Conservation (phyloP, 441 rosid genomes). For the Manihot esculenta region DNA sequence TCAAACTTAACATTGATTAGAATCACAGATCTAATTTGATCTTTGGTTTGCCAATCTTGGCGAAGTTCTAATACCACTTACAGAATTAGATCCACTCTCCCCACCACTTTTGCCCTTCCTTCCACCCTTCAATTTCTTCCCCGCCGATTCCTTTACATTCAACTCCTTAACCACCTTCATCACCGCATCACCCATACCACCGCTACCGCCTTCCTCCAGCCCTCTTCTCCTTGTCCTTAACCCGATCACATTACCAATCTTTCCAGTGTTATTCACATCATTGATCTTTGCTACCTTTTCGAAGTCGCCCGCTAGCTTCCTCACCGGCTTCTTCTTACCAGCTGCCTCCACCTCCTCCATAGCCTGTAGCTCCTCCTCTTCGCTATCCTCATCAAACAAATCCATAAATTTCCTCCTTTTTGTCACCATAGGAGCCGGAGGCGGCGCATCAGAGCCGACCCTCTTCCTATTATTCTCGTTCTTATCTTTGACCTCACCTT, state of each 20-base stretch:
- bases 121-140: conserved; percentile 9
- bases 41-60: conserved; percentile 55
- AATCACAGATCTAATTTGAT: conserved; percentile 10
- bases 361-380: conserved; percentile 27
- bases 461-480: conserved; percentile 10
- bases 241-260: not conserved
- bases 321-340: conserved; percentile 32
- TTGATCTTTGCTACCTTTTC: conserved; percentile 51
- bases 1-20: not conserved
- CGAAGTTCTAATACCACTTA: conserved; percentile 40
- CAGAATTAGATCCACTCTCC: conserved; percentile 13
- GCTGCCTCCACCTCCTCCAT: conserved; percentile 22
- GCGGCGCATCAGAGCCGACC: conserved; percentile 47
- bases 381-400: conserved; percentile 41
- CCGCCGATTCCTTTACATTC: conserved; percentile 14
- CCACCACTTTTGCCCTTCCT: conserved; percentile 12
- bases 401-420: conserved; percentile 57
- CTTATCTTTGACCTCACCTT: not conserved
- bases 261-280: not conserved
- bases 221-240: conserved; percentile 1
- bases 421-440: conserved; percentile 53
- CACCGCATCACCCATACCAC: conserved; percentile 22
- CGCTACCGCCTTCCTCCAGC: not conserved
- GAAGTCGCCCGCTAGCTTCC: conserved; percentile 78
- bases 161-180: conserved; percentile 36